These are phyloP conservation scores for Anacardium occidentale DNA, from an alignment of 345 rosid genomes.

Conservation along the genomic window DNA sequence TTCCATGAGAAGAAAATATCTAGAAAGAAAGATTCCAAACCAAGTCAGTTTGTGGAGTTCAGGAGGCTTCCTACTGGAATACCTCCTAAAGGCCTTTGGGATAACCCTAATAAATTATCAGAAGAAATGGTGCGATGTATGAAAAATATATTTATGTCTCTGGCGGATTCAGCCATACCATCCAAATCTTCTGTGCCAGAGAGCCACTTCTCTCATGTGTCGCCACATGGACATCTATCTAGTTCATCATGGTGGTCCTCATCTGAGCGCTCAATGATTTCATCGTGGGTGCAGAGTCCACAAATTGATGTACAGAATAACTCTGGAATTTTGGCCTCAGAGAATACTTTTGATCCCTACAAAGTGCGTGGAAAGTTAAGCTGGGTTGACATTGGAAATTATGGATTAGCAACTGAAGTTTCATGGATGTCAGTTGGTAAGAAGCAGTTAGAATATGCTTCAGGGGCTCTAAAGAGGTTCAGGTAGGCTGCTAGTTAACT, in stretches of 20 bases:
- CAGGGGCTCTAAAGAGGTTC: slow-evolving; percentile 81
- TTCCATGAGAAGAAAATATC: slow-evolving; percentile 33
- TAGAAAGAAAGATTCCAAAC: slow-evolving; percentile 23
- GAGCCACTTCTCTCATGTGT: slow-evolving; percentile 60
- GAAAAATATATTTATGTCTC: slow-evolving; percentile 84
- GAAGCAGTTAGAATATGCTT: slow-evolving; percentile 89
- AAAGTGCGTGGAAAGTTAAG: slow-evolving; percentile 79
- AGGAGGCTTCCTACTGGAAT: slow-evolving; percentile 51
- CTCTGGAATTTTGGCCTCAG: slow-evolving; percentile 49
- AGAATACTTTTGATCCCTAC: slow-evolving; percentile 76
- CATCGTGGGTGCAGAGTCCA: slow-evolving; percentile 76
- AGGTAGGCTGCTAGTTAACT: slow-evolving; percentile 45
- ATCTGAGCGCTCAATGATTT: slow-evolving; percentile 68
- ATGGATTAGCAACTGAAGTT: slow-evolving; percentile 67
- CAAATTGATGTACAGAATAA: slow-evolving; percentile 55
- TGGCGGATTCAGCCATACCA: slow-evolving; percentile 68
- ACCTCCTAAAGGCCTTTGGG: slow-evolving; percentile 64
- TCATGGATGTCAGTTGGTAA: slow-evolving; percentile 98
- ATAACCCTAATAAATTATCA: slow-evolving; percentile 73
- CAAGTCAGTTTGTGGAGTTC: slow-evolving; percentile 28
- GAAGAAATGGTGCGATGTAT: slow-evolving; percentile 93
- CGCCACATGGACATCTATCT: slow-evolving; percentile 83
- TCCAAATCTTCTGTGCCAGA: slow-evolving; percentile 50
- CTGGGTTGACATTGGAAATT: slow-evolving; percentile 79
- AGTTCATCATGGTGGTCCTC: slow-evolving; percentile 82